phyloP scores from a whole-genome alignment of 768 basidiomycete genomes.

The Suillus subluteus region DNA sequence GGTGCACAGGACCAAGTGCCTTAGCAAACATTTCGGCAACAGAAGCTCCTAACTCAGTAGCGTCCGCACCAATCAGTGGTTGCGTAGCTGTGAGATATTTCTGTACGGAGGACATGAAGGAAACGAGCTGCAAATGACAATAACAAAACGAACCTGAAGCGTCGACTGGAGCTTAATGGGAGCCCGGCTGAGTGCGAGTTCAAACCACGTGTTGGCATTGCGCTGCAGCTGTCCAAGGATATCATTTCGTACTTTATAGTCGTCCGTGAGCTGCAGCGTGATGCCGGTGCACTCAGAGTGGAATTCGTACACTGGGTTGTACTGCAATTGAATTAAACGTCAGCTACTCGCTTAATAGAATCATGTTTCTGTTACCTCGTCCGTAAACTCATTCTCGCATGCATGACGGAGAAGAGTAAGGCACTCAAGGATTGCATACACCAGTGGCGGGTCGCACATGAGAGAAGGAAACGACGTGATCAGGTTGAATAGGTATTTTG shows the following conservation, averaged over 20 bases:
- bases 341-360: slow-evolving; percentile 5
- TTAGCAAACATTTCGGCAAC: slow-evolving; percentile 87
- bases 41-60: slow-evolving; percentile 90
- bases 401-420: slow-evolving; percentile 86
- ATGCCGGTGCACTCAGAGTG: slow-evolving; percentile 76
- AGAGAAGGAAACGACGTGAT: slow-evolving; percentile 93
- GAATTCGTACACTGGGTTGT: slow-evolving; percentile 86
- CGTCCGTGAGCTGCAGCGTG: slow-evolving; percentile 81
- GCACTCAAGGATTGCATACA: slow-evolving; percentile 89
- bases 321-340: slow-evolving; percentile 50
- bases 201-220: slow-evolving; percentile 83
- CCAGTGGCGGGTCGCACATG: slow-evolving; percentile 87
- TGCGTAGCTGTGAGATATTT: slow-evolving; percentile 86
- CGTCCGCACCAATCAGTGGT: slow-evolving; percentile 66
- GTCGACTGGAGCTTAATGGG: slow-evolving; percentile 93
- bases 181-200: slow-evolving; percentile 82
- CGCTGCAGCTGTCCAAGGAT: slow-evolving; percentile 77
- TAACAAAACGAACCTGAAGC: slow-evolving; percentile 67
- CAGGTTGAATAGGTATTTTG: slow-evolving; percentile 81
- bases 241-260: slow-evolving; percentile 82
- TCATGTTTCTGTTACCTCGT: slow-evolving; percentile 66
- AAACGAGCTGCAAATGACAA: slow-evolving; percentile 1
- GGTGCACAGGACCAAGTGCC: slow-evolving; percentile 74
- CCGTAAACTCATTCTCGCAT: slow-evolving; percentile 87
- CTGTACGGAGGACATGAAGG: slow-evolving; percentile 41